These are phyloP conservation scores for Trichosanthes truncata DNA, from an alignment of 306 rosid species.

Conservation along the genomic window DNA sequence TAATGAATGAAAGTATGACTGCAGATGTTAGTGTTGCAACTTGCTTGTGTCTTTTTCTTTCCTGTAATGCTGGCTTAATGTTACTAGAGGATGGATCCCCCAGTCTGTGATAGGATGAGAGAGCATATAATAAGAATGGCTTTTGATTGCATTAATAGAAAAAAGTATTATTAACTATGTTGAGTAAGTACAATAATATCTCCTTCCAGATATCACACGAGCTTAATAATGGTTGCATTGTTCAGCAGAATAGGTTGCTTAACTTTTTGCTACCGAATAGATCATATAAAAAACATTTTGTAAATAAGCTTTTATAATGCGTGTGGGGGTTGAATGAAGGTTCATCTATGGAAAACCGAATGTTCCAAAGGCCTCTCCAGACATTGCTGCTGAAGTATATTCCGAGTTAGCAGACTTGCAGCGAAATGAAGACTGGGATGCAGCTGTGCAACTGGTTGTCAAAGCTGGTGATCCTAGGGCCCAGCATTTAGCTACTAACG, in stretches of 20 bases:
- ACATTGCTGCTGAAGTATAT: conserved; percentile 47
- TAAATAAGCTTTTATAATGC: neutral
- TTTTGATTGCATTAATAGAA: neutral
- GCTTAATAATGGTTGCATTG: neutral
- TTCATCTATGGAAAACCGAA: conserved; percentile 86
- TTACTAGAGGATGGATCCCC: neutral
- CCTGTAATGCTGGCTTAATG: neutral
- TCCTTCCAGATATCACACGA: neutral
- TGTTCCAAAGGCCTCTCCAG: conserved; percentile 71
- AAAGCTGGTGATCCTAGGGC: conserved; percentile 84
- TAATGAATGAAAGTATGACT: neutral
- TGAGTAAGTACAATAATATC: neutral
- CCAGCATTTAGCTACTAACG: conserved; percentile 45
- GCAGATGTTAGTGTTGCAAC: neutral
- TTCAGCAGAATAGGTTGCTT: neutral
- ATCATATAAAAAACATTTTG: neutral
- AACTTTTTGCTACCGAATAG: neutral
- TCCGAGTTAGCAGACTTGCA: conserved; percentile 55
- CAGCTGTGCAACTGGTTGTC: conserved; percentile 80
- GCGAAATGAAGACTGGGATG: conserved; percentile 60
- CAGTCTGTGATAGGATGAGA: neutral
- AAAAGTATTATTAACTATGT: neutral
- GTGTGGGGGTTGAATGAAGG: conserved; percentile 32
- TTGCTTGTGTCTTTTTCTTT: neutral
- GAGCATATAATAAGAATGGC: neutral